Evolutionary conservation across 2,329 filamentous ascomycete species (phyloP).

Genomic region (Pyrenophora tritici-repentis): DNA sequence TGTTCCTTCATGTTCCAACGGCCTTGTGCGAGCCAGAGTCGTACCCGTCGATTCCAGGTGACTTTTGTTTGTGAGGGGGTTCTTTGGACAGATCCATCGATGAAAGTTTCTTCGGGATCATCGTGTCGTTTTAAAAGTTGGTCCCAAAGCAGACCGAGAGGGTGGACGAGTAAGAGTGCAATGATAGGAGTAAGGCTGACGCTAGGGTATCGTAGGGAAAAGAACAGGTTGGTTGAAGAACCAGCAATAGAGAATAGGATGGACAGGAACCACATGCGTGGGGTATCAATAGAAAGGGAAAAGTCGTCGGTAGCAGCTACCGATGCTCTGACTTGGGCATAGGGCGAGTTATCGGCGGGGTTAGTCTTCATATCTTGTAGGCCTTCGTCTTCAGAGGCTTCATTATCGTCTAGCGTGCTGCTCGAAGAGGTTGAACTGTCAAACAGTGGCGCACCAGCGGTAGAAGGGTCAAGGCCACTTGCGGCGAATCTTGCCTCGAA

Average conservation of each 20-base stretch:
- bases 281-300: constrained; percentile 81
- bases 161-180: constrained; percentile 81
- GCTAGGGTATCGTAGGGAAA: constrained; percentile 86
- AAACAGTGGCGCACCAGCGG: constrained; percentile 28
- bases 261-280: constrained; percentile 85
- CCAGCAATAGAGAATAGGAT: constrained; percentile 79
- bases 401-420: constrained; percentile 36
- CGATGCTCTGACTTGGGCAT: constrained; percentile 79
- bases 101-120: constrained; percentile 61
- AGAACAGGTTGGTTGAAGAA: constrained; percentile 85
- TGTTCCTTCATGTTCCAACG: constrained; percentile 89
- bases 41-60: constrained; percentile 52
- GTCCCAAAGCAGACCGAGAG: constrained; percentile 81
- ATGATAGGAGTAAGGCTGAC: constrained; percentile 90
- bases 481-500: constrained; percentile 44
- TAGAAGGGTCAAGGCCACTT: constrained; percentile 29
- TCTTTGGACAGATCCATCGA: constrained; percentile 58
- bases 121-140: constrained; percentile 65
- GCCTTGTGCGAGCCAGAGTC: constrained; percentile 79
- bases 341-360: constrained; percentile 72
- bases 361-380: constrained; percentile 50
- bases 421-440: constrained; percentile 38
- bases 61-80: constrained; percentile 16
- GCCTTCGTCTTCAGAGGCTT: constrained; percentile 43
- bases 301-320: constrained; percentile 77